Conservation (phyloP, 129 eudicot genomes). For the Sambucus nigra region DNA sequence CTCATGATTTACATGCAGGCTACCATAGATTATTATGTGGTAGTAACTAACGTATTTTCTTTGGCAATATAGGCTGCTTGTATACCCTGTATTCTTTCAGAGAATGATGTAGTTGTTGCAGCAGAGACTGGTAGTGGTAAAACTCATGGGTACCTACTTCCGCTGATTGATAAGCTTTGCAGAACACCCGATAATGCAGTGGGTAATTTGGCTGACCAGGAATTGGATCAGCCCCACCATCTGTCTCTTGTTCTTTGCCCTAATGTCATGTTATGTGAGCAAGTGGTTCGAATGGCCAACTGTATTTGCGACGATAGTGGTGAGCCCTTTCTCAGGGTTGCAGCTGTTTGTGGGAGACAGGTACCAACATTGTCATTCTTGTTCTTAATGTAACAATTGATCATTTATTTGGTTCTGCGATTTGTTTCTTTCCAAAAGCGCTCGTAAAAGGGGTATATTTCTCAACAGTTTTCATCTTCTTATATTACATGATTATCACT, state of each 20-base stretch:
- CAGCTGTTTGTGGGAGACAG: constrained; percentile 88
- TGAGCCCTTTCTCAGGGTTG: constrained; percentile 71
- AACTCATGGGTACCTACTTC: constrained; percentile 89
- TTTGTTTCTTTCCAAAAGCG: background rate
- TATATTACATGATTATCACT: background rate
- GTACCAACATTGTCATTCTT: constrained; percentile 21
- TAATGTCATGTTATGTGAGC: constrained; percentile 92
- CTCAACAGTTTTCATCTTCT: too few species aligned
- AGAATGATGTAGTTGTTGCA: constrained; percentile 76
- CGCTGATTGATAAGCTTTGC: constrained; percentile 51
- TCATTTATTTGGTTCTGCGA: too few species aligned
- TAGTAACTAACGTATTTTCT: background rate
- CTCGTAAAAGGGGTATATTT: too few species aligned
- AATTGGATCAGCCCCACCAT: constrained; percentile 19
- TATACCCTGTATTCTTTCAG: constrained; percentile 64
- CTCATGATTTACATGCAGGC: background rate
- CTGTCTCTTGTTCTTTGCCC: constrained; percentile 91
- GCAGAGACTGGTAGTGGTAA: constrained; percentile 99
- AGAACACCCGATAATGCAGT: constrained; percentile 12
- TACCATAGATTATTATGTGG: background rate
- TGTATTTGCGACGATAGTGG: constrained; percentile 41
- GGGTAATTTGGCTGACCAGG: constrained; percentile 17
- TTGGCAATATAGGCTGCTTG: constrained; percentile 61
- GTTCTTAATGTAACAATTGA: background rate
- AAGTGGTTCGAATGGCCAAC: constrained; percentile 96